phyloP scores from a whole-genome alignment of 192 early-diverging fungal species.

The Chytriomyces sp. region DNA sequence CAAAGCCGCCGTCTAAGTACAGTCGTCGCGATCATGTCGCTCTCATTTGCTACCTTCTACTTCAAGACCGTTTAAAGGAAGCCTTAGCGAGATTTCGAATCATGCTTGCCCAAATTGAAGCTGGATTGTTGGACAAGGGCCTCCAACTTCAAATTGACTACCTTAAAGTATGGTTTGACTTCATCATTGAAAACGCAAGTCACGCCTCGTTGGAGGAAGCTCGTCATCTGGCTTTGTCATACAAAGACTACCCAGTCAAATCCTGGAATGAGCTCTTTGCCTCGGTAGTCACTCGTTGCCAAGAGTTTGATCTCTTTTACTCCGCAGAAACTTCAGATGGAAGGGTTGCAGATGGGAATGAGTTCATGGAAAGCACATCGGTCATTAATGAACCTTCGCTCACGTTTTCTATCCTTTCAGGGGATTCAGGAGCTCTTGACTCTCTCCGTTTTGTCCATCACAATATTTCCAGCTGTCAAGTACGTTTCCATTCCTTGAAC shows the following conservation, averaged over 20 bases:
- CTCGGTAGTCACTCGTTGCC: neutral
- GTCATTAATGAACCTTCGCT: slow-evolving; percentile 8
- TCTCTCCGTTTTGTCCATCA: neutral
- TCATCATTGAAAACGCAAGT: neutral
- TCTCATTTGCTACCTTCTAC: slow-evolving; percentile 22
- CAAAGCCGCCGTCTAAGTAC: slow-evolving; percentile 1
- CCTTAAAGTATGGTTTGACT: slow-evolving; percentile 20
- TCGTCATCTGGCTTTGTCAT: neutral
- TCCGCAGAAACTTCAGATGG: neutral
- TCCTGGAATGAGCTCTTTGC: slow-evolving; percentile 25
- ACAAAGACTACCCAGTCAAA: slow-evolving; percentile 14
- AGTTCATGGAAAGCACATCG: neutral
- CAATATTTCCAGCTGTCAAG: slow-evolving; percentile 3
- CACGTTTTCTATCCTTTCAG: slow-evolving; percentile 9
- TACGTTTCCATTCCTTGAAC: slow-evolving; percentile 13
- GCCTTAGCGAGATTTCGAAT: neutral
- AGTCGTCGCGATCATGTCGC: slow-evolving; percentile 4
- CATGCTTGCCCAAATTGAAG: neutral
- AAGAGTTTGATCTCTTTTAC: slow-evolving; percentile 16
- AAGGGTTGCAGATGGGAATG: neutral
- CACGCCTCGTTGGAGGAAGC: neutral
- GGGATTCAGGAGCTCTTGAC: neutral
- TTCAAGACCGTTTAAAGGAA: slow-evolving; percentile 25
- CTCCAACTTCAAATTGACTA: slow-evolving; percentile 23
- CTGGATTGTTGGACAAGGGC: neutral